A percentile compares a stretch with the other conserved stretches of the same genome.
Conservation (phyloP, 1,284 basidiomycete species). For the Apiotrichum gamsii region DNA sequence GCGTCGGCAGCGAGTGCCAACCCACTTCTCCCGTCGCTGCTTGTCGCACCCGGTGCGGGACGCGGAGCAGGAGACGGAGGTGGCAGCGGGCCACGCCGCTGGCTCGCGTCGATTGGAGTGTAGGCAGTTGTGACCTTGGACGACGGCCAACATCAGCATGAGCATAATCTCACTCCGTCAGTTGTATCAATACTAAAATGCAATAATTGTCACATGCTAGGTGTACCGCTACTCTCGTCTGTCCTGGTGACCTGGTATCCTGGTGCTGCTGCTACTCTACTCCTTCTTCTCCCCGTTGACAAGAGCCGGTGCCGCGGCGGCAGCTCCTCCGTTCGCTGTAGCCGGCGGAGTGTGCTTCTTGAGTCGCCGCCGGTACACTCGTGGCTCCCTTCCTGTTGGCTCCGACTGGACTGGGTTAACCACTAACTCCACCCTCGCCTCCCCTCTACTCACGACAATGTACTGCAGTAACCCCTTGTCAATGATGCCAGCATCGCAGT, state of each 20-base stretch:
- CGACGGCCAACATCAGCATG: neutral
- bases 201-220: slow-evolving; percentile 8
- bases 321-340: neutral
- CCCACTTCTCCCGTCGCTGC: slow-evolving; percentile 37
- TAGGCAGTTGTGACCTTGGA: too few relatives aligned
- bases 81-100: slow-evolving; percentile 33
- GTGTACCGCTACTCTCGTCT: slow-evolving; percentile 1
- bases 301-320: neutral
- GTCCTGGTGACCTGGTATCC: too few relatives aligned
- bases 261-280: neutral
- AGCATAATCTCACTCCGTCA: neutral
- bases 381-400: neutral
- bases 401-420: slow-evolving; percentile 4
- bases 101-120: slow-evolving; percentile 43
- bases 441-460: neutral
- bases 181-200: slow-evolving; percentile 17
- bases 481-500: slow-evolving; percentile 13
- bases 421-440: neutral
- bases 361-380: slow-evolving; percentile 4
- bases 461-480: slow-evolving; percentile 5
- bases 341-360: too few relatives aligned
- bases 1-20: slow-evolving; percentile 38
- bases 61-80: slow-evolving; percentile 10
- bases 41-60: slow-evolving; percentile 23
- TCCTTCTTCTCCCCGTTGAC: neutral